These are phyloP conservation scores for Aciculoconidium aculeatum DNA, from an alignment of 805 yeast genomes.

Conservation along the genomic window DNA sequence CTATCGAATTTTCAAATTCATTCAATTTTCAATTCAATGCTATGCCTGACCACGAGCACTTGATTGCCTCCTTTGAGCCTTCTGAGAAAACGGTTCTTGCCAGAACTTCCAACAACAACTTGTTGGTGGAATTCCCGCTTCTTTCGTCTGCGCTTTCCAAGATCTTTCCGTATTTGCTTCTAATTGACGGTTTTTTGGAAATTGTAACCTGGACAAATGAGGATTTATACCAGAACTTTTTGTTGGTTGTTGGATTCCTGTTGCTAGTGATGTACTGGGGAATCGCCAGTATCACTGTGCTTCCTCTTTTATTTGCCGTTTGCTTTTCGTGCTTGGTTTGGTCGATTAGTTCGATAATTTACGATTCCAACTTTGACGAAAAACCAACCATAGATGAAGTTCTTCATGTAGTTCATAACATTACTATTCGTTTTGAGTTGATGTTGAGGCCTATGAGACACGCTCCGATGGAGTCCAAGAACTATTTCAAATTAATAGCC, in stretches of 20 bases:
- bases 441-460: slow-evolving; percentile 34
- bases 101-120: slow-evolving; percentile 21
- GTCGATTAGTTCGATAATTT: slow-evolving; percentile 36
- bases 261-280: slow-evolving; percentile 41
- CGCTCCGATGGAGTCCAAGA: slow-evolving; percentile 19
- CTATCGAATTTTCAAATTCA: slow-evolving; percentile 1
- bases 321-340: slow-evolving; percentile 38
- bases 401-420: slow-evolving; percentile 40
- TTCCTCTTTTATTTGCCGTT: slow-evolving; percentile 37
- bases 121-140: slow-evolving; percentile 40
- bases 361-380: slow-evolving; percentile 38
- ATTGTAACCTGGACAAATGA: slow-evolving; percentile 52
- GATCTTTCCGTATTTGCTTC: slow-evolving; percentile 42
- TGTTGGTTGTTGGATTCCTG: slow-evolving; percentile 34
- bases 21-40: not conserved
- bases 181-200: slow-evolving; percentile 40
- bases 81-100: slow-evolving; percentile 29
- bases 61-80: slow-evolving; percentile 31
- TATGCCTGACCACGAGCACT: slow-evolving; percentile 2
- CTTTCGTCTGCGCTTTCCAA: slow-evolving; percentile 43
- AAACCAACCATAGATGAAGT: slow-evolving; percentile 52
- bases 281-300: slow-evolving; percentile 22
- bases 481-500: slow-evolving; percentile 23
- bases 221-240: slow-evolving; percentile 42
- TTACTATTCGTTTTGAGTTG: slow-evolving; percentile 37